Conservation (phyloP, 2,329 filamentous ascomycete genomes). For the Aspergillus sclerotialis region DNA sequence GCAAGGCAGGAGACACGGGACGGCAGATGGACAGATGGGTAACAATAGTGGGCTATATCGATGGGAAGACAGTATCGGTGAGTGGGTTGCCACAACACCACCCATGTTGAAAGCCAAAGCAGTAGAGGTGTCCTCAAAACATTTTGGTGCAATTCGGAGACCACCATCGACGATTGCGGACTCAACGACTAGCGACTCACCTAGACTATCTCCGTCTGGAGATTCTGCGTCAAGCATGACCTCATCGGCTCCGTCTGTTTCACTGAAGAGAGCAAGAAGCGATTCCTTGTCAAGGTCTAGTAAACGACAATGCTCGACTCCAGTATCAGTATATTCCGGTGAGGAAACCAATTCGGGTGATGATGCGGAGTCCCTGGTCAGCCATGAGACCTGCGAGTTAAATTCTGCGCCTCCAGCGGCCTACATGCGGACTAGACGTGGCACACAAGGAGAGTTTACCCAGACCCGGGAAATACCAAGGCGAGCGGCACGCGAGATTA, state of each 20-base stretch:
- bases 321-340: constrained; percentile 9
- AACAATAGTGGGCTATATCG: constrained; percentile 28
- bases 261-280: constrained; percentile 13
- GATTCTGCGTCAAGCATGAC: constrained; percentile 19
- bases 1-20: constrained; percentile 2
- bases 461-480: constrained; percentile 8
- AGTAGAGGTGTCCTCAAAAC: constrained; percentile 2
- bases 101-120: constrained; percentile 18
- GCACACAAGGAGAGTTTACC: constrained; percentile 11
- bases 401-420: constrained; percentile 11
- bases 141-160: constrained; percentile 6
- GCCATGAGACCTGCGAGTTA: constrained; percentile 4
- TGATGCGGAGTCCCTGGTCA: not conserved
- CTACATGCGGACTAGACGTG: constrained; percentile 12
- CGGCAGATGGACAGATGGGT: constrained; percentile 7
- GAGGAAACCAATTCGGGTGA: constrained; percentile 3
- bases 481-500: not conserved
- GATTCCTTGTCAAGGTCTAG: constrained; percentile 10
- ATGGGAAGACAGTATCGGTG: constrained; percentile 52
- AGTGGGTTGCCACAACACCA: constrained; percentile 50
- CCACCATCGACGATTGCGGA: constrained; percentile 10
- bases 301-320: constrained; percentile 19
- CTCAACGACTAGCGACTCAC: constrained; percentile 19
- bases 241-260: constrained; percentile 23
- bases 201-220: constrained; percentile 12